Percentiles rank a stretch among this genome's conserved stretches.
Evolutionary conservation across 108 stramenopile species (phyloP).

Genomic region (Stephanodiscus triporus): DNA sequence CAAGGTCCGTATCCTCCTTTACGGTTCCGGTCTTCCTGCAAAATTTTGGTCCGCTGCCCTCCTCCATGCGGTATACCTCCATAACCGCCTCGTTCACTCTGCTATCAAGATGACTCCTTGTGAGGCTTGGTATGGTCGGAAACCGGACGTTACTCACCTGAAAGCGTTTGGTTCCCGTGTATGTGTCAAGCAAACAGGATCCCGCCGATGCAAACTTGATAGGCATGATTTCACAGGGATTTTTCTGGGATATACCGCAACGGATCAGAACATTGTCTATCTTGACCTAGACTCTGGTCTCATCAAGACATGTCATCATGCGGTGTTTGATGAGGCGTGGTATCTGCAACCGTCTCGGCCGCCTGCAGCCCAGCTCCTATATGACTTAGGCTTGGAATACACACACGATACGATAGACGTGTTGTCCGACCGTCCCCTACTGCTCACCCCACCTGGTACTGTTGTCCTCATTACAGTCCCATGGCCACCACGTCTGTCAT

Average conservation of each 20-base stretch:
- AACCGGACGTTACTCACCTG: neutral
- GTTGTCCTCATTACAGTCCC: neutral
- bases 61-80: neutral
- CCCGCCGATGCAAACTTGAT: neutral
- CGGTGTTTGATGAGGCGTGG: neutral
- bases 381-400: neutral
- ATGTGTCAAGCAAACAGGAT: neutral
- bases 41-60: neutral
- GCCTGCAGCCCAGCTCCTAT: neutral
- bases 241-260: neutral
- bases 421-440: too few species aligned
- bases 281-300: neutral
- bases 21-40: neutral
- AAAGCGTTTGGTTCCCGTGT: neutral
- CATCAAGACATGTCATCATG: neutral
- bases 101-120: neutral
- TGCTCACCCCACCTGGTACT: neutral
- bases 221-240: neutral
- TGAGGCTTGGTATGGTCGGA: neutral
- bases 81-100: neutral
- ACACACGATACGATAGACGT: neutral
- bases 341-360: too few species aligned
- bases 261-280: neutral
- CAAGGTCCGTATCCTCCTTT: neutral
- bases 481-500: neutral